Evolutionary conservation across 2,329 filamentous ascomycete species (phyloP).

Genomic region (Sordariomycetes sp.): DNA sequence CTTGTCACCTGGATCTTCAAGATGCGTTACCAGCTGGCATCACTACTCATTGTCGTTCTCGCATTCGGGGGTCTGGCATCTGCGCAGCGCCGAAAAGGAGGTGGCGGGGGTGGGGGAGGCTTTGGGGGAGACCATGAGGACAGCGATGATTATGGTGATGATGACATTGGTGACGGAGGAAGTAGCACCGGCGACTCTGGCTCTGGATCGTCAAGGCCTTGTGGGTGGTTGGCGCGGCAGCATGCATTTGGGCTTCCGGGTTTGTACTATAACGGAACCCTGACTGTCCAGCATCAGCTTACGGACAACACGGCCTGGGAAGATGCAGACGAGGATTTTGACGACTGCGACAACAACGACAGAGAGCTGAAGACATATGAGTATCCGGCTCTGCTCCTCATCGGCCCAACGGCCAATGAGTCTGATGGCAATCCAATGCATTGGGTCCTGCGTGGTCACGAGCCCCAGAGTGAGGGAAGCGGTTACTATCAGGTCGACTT

Average conservation of each 20-base stretch:
- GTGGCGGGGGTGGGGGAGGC: no score
- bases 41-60: no score
- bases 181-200: no score
- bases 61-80: no score
- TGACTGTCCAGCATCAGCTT: slow-evolving; percentile 7
- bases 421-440: slow-evolving; percentile 10
- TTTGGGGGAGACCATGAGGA: no score
- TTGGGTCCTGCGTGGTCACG: slow-evolving; percentile 8
- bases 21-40: no score
- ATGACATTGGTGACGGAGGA: no score
- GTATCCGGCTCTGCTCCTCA: slow-evolving; percentile 8
- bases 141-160: no score
- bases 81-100: no score
- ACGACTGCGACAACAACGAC: slow-evolving; percentile 8
- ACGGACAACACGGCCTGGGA: slow-evolving; percentile 7
- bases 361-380: slow-evolving; percentile 5
- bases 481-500: slow-evolving; percentile 4
- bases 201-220: no score
- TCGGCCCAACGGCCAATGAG: slow-evolving; percentile 8
- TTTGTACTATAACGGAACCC: slow-evolving; percentile 10
- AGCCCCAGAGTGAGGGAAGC: slow-evolving; percentile 3
- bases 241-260: slow-evolving; percentile 8
- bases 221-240: background rate
- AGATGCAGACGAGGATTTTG: slow-evolving; percentile 1
- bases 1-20: no score